phyloP scores from a whole-genome alignment of 305 asterid species.

The Stenogyne calaminthoides region DNA sequence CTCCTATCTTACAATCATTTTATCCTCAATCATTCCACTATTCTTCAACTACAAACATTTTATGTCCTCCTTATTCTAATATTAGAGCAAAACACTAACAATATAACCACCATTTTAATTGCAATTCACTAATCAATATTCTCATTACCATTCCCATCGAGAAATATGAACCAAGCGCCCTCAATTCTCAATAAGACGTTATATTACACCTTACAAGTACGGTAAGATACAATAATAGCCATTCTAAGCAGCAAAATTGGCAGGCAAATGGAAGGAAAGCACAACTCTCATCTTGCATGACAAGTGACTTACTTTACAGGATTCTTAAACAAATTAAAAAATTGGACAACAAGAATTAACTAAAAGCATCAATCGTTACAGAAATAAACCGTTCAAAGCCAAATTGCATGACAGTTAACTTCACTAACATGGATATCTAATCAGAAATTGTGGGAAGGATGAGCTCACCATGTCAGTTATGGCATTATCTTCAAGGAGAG shows the following conservation, averaged over 20 bases:
- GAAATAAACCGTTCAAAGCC: background rate
- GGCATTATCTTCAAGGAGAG: slow-evolving; percentile 68
- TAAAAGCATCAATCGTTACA: background rate
- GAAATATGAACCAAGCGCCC: no score
- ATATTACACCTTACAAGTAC: slow-evolving; percentile 8
- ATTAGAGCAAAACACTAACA: no score
- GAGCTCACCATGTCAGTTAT: slow-evolving; percentile 82
- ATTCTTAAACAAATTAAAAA: background rate
- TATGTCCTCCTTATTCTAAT: no score
- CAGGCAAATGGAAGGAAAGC: background rate
- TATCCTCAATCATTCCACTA: no score
- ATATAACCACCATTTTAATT: no score
- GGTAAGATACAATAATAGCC: slow-evolving; percentile 1
- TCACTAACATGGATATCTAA: background rate
- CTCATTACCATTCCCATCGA: no score
- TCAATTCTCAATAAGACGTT: slow-evolving; percentile 27
- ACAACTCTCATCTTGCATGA: slow-evolving; percentile 9
- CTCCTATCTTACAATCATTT: no score
- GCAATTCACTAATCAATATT: no score
- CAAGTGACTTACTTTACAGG: background rate
- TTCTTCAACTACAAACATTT: no score
- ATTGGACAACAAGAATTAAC: background rate
- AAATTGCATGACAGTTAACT: background rate
- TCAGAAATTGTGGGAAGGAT: background rate
- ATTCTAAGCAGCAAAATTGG: slow-evolving; percentile 2